Evolutionary conservation across 78 protist species (phyloP).

Genomic region (Dictyostelium intermedium): DNA sequence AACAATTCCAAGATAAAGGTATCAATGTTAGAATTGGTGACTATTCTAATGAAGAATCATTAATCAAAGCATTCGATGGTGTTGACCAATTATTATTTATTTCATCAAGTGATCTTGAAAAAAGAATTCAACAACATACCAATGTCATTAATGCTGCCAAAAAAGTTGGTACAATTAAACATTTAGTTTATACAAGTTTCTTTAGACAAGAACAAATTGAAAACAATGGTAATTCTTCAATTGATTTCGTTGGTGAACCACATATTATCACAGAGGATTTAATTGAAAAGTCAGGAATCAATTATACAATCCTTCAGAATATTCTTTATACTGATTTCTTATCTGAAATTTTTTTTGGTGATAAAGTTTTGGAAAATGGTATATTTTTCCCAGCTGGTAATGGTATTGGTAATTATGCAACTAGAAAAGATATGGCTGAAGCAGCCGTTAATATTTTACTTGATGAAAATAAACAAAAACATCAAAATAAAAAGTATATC

Average conservation of each 20-base stretch:
- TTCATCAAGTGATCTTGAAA: slow-evolving; percentile 10
- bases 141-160: slow-evolving; percentile 17
- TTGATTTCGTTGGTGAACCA: not conserved
- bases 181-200: slow-evolving; percentile 17
- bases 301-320: not conserved
- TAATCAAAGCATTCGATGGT: not conserved
- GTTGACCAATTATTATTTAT: slow-evolving; percentile 4
- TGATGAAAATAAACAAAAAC: not conserved
- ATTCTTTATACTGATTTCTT: slow-evolving; percentile 1
- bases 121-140: not conserved
- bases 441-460: not conserved
- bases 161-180: not conserved
- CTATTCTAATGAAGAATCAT: not conserved
- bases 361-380: not conserved
- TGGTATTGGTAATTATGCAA: not conserved
- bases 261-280: not conserved
- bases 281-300: not conserved
- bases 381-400: slow-evolving; percentile 23
- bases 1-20: not conserved
- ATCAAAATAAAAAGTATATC: not conserved
- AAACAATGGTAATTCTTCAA: not conserved
- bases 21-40: not conserved
- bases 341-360: slow-evolving; percentile 6
- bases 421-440: slow-evolving; percentile 31
- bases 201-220: not conserved